Percentiles rank a stretch among this genome's conserved stretches.
phyloP scores from a whole-genome alignment of 2,329 filamentous ascomycete species.

The Arthrobotrys iridis region DNA sequence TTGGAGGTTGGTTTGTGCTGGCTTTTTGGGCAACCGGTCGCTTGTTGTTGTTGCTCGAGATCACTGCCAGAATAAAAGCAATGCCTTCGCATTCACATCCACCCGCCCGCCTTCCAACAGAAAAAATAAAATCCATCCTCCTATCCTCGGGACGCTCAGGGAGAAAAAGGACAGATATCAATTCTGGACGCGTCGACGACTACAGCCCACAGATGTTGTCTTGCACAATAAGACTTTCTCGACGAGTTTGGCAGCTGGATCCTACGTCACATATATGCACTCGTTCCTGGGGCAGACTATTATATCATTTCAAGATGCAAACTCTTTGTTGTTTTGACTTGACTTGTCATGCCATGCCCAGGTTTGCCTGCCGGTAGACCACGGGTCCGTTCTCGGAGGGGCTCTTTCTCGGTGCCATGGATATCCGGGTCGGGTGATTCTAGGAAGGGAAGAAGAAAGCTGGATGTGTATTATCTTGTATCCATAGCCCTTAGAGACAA shows the following conservation, averaged over 20 bases:
- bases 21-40: constrained; percentile 16
- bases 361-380: constrained; percentile 3
- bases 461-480: constrained; percentile 47
- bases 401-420: neutral
- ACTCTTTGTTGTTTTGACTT: neutral
- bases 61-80: no score
- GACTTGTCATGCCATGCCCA: neutral
- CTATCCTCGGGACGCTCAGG: no score
- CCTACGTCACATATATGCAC: constrained; percentile 41
- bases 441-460: constrained; percentile 25
- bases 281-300: no score
- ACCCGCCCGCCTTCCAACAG: neutral
- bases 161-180: no score
- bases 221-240: neutral
- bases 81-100: neutral
- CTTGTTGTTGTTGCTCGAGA: constrained; percentile 32
- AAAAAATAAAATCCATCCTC: no score
- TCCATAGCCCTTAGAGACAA: constrained; percentile 38
- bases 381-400: neutral
- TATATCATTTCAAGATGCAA: constrained; percentile 34
- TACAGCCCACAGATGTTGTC: neutral
- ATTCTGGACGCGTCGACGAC: no score
- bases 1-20: constrained; percentile 51
- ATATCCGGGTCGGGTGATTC: constrained; percentile 1
- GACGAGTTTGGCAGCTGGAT: neutral